A percentile compares a stretch with the other conserved stretches of the same genome.
These are phyloP conservation scores for Blastobotrys petasosporus DNA, from an alignment of 1,139 yeast species.

Conservation along the genomic window DNA sequence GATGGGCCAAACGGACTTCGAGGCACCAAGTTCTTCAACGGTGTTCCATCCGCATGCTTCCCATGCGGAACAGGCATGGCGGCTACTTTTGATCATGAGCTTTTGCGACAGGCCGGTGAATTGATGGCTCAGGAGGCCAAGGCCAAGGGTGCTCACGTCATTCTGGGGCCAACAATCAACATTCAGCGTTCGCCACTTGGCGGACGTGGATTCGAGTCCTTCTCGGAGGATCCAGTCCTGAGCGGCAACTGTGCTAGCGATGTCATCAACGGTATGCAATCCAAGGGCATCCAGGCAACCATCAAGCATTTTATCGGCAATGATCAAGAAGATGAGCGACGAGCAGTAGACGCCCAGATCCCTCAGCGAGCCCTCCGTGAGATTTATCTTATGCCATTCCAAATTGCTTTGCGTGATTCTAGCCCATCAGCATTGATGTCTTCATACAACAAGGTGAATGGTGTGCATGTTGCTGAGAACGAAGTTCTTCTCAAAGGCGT, in stretches of 20 bases:
- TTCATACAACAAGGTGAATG: constrained; percentile 54
- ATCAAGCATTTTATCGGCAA: constrained; percentile 57
- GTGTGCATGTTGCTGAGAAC: constrained; percentile 49
- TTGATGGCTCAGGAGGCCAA: constrained; percentile 48
- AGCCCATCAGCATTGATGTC: constrained; percentile 53
- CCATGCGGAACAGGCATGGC: constrained; percentile 47
- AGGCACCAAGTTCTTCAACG: constrained; percentile 45
- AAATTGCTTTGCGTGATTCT: constrained; percentile 47
- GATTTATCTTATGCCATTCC: constrained; percentile 56
- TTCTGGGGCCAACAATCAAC: constrained; percentile 52
- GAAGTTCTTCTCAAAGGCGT: constrained; percentile 40
- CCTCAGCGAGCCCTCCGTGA: constrained; percentile 58
- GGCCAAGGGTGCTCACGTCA: constrained; percentile 45
- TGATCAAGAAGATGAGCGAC: constrained; percentile 54
- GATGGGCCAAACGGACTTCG: constrained; percentile 56
- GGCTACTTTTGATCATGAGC: constrained; percentile 40
- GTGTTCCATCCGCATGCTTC: constrained; percentile 47
- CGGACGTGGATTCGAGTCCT: constrained; percentile 61
- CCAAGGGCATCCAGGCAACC: constrained; percentile 48
- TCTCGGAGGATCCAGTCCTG: constrained; percentile 55
- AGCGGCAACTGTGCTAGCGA: constrained; percentile 49
- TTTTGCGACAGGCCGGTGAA: constrained; percentile 41
- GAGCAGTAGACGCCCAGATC: constrained; percentile 43
- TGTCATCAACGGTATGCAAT: constrained; percentile 51
- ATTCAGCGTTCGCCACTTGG: constrained; percentile 57